Conservation (phyloP, 805 yeast genomes). For the Candida coquimbonensis region DNA sequence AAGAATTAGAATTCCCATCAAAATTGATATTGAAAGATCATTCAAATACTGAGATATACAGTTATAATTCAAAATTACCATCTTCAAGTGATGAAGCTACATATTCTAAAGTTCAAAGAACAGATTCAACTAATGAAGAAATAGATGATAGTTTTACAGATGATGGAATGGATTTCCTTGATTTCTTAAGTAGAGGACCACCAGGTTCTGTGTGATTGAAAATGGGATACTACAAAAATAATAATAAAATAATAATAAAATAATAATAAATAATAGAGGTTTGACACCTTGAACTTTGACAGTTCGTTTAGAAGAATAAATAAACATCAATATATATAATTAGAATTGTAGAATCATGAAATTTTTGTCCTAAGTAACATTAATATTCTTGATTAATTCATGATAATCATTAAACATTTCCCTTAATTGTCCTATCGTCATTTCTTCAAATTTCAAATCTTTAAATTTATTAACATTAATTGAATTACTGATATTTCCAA, state of each 20-base stretch:
- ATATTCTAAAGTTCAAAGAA: background rate
- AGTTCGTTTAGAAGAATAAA: background rate
- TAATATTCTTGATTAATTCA: background rate
- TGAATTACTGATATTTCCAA: background rate
- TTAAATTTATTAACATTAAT: conserved; percentile 9
- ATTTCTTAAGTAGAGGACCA: conserved; percentile 3
- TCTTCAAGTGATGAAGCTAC: background rate
- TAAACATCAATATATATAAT: background rate
- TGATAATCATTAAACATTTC: conserved; percentile 16
- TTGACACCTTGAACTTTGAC: no score
- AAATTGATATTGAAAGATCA: background rate
- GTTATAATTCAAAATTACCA: background rate
- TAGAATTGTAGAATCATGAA: background rate
- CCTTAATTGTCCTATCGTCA: conserved; percentile 13
- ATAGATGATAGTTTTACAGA: background rate
- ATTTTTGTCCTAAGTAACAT: background rate
- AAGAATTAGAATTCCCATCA: background rate
- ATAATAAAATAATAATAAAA: no score
- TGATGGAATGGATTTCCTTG: conserved; percentile 3
- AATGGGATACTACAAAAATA: no score
- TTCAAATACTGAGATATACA: background rate
- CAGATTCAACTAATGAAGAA: background rate
- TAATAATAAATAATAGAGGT: no score
- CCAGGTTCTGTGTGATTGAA: background rate
- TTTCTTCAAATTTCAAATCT: conserved; percentile 11